Conservation (phyloP, 2,329 filamentous ascomycete species). For the Colletotrichum tanaceti region DNA sequence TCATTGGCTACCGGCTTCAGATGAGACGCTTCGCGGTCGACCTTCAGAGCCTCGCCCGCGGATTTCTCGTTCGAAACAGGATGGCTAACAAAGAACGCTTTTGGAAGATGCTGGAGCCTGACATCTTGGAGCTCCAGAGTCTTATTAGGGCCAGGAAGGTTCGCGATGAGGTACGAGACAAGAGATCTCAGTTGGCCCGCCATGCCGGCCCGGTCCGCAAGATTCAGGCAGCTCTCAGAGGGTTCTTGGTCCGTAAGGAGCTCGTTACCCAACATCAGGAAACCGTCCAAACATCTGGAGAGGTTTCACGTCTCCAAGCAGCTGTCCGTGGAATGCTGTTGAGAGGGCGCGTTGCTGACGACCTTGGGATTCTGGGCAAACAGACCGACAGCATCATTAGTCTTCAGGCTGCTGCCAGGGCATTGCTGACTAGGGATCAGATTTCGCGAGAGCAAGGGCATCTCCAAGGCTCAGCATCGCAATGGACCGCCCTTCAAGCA, state of each 20-base stretch:
- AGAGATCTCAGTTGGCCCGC: slow-evolving; percentile 68
- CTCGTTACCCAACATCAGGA: slow-evolving; percentile 67
- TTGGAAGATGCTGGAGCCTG: slow-evolving; percentile 76
- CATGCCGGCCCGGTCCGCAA: slow-evolving; percentile 73
- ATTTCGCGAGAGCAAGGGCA: slow-evolving; percentile 62
- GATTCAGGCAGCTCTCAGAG: slow-evolving; percentile 74
- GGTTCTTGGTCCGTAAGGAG: slow-evolving; percentile 71
- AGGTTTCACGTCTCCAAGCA: slow-evolving; percentile 72
- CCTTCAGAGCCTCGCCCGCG: slow-evolving; percentile 83
- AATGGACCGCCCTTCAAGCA: slow-evolving; percentile 64
- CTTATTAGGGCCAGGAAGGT: slow-evolving; percentile 77
- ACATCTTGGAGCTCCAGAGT: slow-evolving; percentile 85
- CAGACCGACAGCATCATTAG: slow-evolving; percentile 62
- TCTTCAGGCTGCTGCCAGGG: slow-evolving; percentile 76
- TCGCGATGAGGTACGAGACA: slow-evolving; percentile 67
- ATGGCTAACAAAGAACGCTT: slow-evolving; percentile 72
- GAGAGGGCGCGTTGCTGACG: slow-evolving; percentile 66
- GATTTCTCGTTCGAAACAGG: slow-evolving; percentile 76
- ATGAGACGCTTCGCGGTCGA: slow-evolving; percentile 85
- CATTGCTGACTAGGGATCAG: slow-evolving; percentile 68
- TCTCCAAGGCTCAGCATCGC: slow-evolving; percentile 61
- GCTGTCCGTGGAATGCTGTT: slow-evolving; percentile 74
- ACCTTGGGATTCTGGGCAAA: slow-evolving; percentile 63
- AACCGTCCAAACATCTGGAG: slow-evolving; percentile 62
- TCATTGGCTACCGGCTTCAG: slow-evolving; percentile 81